A percentile compares a stretch with the other conserved stretches of the same genome.
Conservation (phyloP, 2,329 filamentous ascomycete species). For the Paracorniculantispora psalliotae region DNA sequence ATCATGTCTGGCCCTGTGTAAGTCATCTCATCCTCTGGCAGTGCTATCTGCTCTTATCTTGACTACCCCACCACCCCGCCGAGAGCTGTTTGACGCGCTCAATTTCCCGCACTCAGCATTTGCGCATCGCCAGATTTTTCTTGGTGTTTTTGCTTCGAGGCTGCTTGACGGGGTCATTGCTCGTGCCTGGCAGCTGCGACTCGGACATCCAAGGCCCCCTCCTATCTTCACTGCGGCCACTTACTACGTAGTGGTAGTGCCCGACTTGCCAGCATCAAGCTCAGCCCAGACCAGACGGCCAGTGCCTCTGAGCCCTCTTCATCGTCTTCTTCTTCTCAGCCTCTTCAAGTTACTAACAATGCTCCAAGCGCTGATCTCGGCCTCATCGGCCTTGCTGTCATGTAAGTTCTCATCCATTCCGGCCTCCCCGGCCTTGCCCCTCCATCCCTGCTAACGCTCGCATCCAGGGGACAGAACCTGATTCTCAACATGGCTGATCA, state of each 20-base stretch:
- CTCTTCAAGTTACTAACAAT: conserved; percentile 51
- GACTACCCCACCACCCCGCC: conserved; percentile 14
- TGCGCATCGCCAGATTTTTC: conserved; percentile 10
- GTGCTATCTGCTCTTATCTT: conserved; percentile 22
- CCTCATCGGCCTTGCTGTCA: conserved; percentile 89
- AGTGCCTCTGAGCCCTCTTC: conserved; percentile 25
- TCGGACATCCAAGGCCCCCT: conserved; percentile 15
- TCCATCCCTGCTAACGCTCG: conserved; percentile 14
- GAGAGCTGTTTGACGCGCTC: conserved; percentile 5
- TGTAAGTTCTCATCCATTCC: conserved; percentile 46
- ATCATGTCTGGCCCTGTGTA: conserved; percentile 65
- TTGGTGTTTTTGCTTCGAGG: conserved; percentile 8
- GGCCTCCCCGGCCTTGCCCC: conserved; percentile 4
- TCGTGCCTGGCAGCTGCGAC: conserved; percentile 8
- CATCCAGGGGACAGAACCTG: conserved; percentile 68
- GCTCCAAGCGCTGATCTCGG: conserved; percentile 75
- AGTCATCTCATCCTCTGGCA: conserved; percentile 36
- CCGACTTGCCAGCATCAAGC: conserved; percentile 68
- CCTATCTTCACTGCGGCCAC: not conserved
- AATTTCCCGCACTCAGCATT: conserved; percentile 14
- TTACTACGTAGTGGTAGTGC: conserved; percentile 47
- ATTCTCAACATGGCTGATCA: conserved; percentile 87
- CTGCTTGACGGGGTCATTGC: not conserved
- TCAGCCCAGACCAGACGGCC: conserved; percentile 52
- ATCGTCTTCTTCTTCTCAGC: conserved; percentile 18